A percentile compares a stretch with the other conserved stretches of the same genome.
Conservation (phyloP, 73 alveolate species). For the Tetrahymena elliotti region DNA sequence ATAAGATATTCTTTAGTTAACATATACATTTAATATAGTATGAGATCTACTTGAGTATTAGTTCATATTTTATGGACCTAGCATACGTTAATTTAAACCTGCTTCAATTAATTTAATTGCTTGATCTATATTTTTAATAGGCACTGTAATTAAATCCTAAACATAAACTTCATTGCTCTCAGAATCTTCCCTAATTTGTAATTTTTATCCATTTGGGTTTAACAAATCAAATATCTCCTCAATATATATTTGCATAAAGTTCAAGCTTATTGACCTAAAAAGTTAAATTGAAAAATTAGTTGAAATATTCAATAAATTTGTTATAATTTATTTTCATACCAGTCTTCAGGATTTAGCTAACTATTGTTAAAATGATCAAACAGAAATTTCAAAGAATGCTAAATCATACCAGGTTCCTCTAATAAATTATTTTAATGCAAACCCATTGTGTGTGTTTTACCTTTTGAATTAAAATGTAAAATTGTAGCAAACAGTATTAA, state of each 20-base stretch:
- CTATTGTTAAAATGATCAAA: neutral
- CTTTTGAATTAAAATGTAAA: neutral
- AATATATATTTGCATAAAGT: neutral
- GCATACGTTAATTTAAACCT: neutral
- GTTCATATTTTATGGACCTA: neutral
- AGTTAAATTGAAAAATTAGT: too few relatives aligned
- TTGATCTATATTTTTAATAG: neutral
- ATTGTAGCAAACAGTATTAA: too few relatives aligned
- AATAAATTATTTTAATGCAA: neutral
- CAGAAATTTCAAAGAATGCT: neutral
- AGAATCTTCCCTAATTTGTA: neutral
- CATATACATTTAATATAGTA: conserved; percentile 14
- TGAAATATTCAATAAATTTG: neutral
- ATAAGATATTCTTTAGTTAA: neutral
- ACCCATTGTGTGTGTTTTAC: neutral
- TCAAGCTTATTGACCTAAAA: neutral
- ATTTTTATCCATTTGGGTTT: neutral
- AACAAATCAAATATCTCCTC: neutral
- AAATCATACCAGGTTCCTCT: neutral
- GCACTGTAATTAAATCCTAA: neutral
- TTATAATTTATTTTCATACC: neutral
- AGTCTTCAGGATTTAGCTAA: neutral
- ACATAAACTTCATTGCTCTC: neutral
- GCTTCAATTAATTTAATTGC: neutral
- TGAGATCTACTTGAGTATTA: conserved; percentile 23